Percentiles rank a stretch among this genome's conserved stretches.
Evolutionary conservation across 208 protist genomes (phyloP).

Genomic region (Acanthamoeba lenticulata): DNA sequence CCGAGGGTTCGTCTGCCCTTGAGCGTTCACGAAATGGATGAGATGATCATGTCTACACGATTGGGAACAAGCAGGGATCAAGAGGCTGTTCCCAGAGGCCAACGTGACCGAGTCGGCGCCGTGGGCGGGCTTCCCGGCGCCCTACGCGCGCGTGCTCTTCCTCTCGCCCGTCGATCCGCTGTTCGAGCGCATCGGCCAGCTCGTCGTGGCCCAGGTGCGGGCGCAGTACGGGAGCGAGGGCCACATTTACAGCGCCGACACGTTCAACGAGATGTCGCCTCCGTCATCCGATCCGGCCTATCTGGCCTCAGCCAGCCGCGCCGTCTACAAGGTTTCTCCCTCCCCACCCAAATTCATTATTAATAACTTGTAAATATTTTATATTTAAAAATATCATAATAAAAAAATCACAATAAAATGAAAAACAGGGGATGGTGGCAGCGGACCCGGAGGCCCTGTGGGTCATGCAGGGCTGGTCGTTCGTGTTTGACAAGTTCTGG

Average conservation of each 20-base stretch:
- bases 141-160: not conserved
- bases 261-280: slow-evolving; percentile 83
- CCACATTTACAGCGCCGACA: slow-evolving; percentile 79
- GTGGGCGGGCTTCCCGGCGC: slow-evolving; percentile 4
- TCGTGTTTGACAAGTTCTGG: not conserved
- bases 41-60: not conserved
- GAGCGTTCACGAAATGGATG: not conserved
- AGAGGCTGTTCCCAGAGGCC: slow-evolving; percentile 31
- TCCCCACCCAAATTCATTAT: not conserved
- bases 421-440: not conserved
- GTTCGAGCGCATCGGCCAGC: not conserved
- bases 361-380: too few species aligned
- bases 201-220: not conserved
- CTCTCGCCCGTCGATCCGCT: slow-evolving; percentile 4
- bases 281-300: not conserved
- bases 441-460: not conserved
- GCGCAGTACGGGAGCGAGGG: slow-evolving; percentile 5
- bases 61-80: not conserved
- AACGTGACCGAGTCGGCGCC: slow-evolving; percentile 13
- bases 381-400: too few species aligned
- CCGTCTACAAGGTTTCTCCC: not conserved
- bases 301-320: not conserved
- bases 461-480: slow-evolving; percentile 46
- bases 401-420: too few species aligned
- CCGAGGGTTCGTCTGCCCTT: not conserved